Conservation (phyloP, 78 protist species). For the Chrysochromulina parva region DNA sequence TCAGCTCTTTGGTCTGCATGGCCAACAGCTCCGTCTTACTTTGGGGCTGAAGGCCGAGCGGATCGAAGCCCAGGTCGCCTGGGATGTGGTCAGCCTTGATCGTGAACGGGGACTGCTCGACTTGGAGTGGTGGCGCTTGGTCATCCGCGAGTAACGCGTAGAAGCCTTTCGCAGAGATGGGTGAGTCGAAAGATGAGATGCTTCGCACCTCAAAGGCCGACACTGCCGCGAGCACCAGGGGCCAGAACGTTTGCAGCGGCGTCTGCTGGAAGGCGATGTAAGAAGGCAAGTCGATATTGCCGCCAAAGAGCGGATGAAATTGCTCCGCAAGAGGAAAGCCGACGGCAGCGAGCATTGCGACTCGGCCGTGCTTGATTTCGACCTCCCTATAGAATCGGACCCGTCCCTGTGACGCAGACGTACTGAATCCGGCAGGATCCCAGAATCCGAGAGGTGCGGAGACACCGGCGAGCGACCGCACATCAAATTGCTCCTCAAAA, state of each 20-base stretch:
- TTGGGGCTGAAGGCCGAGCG: too few species aligned
- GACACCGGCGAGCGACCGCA: background rate
- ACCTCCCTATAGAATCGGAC: background rate
- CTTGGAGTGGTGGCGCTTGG: background rate
- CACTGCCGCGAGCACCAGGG: background rate
- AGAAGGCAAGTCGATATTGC: background rate
- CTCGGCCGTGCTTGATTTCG: constrained; percentile 43
- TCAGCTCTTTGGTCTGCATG: too few species aligned
- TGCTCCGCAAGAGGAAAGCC: constrained; percentile 11
- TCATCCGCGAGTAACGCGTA: background rate
- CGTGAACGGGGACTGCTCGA: background rate
- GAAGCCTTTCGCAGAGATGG: background rate
- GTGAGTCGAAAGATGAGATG: too few species aligned
- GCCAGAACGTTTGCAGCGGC: constrained; percentile 13
- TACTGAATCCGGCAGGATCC: background rate
- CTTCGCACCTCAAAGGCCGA: background rate
- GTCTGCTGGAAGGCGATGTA: constrained; percentile 1
- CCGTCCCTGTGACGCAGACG: background rate
- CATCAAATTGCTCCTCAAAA: too few species aligned
- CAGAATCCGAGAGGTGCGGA: background rate
- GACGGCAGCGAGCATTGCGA: constrained; percentile 39
- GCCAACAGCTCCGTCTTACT: too few species aligned
- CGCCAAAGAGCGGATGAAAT: constrained; percentile 38
- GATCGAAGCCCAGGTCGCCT: background rate
- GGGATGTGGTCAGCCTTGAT: background rate